These are phyloP conservation scores for Scopulariopsis brevicaulis DNA, from an alignment of 2,329 filamentous ascomycete genomes.

Conservation along the genomic window DNA sequence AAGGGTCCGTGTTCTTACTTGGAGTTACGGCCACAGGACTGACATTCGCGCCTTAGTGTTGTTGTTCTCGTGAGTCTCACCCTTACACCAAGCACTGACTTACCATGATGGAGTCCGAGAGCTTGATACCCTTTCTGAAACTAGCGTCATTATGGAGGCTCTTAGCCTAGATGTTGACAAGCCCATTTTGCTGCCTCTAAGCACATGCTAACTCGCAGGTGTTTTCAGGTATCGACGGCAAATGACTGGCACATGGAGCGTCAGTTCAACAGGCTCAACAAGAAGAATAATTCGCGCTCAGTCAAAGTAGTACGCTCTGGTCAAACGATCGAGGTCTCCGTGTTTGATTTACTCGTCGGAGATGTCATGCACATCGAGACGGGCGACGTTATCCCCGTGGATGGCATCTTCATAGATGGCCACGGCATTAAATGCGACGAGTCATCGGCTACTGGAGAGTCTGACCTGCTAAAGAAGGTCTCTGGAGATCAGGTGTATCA, in stretches of 20 bases:
- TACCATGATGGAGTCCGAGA: not conserved
- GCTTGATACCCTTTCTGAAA: not conserved
- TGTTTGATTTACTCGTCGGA: constrained; percentile 57
- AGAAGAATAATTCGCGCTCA: constrained; percentile 50
- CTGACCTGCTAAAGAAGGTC: constrained; percentile 59
- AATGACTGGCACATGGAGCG: constrained; percentile 61
- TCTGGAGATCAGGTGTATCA: constrained; percentile 45
- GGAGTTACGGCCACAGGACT: not conserved
- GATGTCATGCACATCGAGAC: constrained; percentile 59
- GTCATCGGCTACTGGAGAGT: constrained; percentile 63
- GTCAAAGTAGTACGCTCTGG: constrained; percentile 59
- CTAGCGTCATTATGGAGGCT: not conserved
- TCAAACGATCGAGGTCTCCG: constrained; percentile 49
- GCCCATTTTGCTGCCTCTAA: not conserved
- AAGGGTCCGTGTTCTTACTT: not conserved
- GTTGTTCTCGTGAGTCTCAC: constrained; percentile 8
- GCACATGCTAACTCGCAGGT: not conserved
- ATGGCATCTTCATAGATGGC: constrained; percentile 54
- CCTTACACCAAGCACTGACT: not conserved
- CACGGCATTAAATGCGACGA: constrained; percentile 53
- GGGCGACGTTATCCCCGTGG: constrained; percentile 59
- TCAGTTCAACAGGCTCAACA: constrained; percentile 52
- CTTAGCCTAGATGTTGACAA: not conserved
- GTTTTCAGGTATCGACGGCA: constrained; percentile 18
- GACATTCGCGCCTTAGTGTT: constrained; percentile 4